Evolutionary conservation across 441 rosid species (phyloP), one percentile per base, ranked within the genome.

Genomic region (Aquilaria agallochum): DNA sequence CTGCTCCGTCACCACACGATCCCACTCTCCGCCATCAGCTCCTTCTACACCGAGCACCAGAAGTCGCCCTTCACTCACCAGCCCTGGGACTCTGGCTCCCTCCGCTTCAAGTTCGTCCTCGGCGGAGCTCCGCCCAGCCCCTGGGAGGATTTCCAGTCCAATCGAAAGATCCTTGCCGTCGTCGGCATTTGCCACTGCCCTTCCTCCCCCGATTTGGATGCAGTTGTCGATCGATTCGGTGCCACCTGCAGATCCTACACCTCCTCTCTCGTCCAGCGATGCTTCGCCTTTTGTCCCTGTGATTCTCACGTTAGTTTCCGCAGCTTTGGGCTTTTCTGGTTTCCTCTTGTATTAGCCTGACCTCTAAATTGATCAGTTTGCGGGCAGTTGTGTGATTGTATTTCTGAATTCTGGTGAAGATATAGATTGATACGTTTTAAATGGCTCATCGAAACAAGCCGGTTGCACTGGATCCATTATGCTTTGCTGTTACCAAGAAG

Each of bases 141-240:
- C 10, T 94, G 99, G 99, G 99, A 95, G 68, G 96, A 95, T 75
- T 95, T 95, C 73, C 99, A 91, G 76, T 83, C 96, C 55, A 80
- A 89, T 71, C 94, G 99, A 63, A 95, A 95, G 84, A 82, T 85
- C 72, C 94, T 89, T 59, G 90, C 96, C 54, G 94, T 91, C 42
- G 82, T 95, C 55, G 99, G 97, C 30, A 79, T 95, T 56, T 89
- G 86, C 62, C 99, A 95, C 69, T 92, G 97, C 63, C 97, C 97
- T 11, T 83, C 88, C 11, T 84, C 96, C 8, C 99, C 96, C 4
- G 91, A 92, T 79, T 96, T 95, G 53, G 82, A 80, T 59, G 72
- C 72, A 50, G 90, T 85, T 31, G 50, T 81, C 48, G 89, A 85
- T 2, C 89, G 80, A 15, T 95, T 92, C 55, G 67, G 66, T 66